phyloP scores from a whole-genome alignment of 176 grass and related monocot species.

The Phoenix roebelenii region DNA sequence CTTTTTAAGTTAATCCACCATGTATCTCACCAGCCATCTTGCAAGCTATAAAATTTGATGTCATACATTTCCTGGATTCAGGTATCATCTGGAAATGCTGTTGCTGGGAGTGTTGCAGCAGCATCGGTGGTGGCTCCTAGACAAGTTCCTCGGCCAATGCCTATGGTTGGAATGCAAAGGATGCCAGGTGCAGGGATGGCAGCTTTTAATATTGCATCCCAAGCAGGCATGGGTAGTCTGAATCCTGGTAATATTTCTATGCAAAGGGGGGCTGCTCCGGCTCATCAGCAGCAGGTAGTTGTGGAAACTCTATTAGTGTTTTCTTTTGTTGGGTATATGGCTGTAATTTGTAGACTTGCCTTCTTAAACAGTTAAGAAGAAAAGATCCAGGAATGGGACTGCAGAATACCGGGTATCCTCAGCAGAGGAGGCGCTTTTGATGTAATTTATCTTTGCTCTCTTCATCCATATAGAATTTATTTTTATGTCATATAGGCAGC shows the following conservation, averaged over 20 bases:
- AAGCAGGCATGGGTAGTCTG: conserved; percentile 55
- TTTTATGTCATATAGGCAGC: too few relatives aligned
- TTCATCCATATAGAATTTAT: too few relatives aligned
- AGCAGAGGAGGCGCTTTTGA: conserved; percentile 87
- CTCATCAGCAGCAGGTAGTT: conserved; percentile 80
- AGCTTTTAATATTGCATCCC: conserved; percentile 54
- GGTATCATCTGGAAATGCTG: conserved; percentile 64
- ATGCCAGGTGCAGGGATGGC: conserved; percentile 48
- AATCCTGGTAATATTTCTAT: conserved; percentile 78
- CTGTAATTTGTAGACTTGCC: conserved; percentile 8
- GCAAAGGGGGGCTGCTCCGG: conserved; percentile 62
- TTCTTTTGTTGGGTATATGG: neutral
- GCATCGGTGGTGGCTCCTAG: conserved; percentile 40
- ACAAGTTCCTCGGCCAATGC: conserved; percentile 66
- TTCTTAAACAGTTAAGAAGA: conserved; percentile 50
- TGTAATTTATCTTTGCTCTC: neutral
- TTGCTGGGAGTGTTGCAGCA: conserved; percentile 38
- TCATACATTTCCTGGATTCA: conserved; percentile 10
- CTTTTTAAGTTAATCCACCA: too few relatives aligned
- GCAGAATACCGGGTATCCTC: conserved; percentile 93
- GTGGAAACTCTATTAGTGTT: neutral
- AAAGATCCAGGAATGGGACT: conserved; percentile 76
- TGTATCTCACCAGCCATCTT: too few relatives aligned
- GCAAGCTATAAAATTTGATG: neutral
- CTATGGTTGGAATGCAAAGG: conserved; percentile 65